Evolutionary conservation across 2,329 filamentous ascomycete genomes (phyloP), one percentile per base, ranked within the genome.

Genomic region (Arthrinium phaeospermum): DNA sequence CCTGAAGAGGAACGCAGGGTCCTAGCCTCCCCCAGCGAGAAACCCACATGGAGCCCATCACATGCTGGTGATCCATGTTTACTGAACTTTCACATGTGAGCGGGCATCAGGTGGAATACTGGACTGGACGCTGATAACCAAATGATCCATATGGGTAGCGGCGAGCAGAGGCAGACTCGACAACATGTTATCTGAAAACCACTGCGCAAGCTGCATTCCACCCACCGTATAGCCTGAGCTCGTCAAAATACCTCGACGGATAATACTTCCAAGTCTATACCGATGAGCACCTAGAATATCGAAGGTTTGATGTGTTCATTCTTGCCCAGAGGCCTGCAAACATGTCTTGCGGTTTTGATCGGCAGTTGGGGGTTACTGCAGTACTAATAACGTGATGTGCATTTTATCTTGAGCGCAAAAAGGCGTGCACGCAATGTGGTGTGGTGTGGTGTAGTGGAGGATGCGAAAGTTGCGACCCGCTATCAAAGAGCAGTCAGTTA

Each of bases 1-100:
- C 67, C 67, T 69, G 45, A 69, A 69, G 30, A 49, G 67, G 67
- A 34, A 69, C 27, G 67, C 47, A 69, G 47, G 27, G 34, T 47
- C 45, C 67, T 41, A 49, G 45, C 27, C 67, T 37, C 67, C 24
- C 67, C 47, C 67, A 49, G 67, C 19, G 37, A 49, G 67, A 69
- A 49, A 37, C 27, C 45, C 67, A 69, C 67, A 13, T 46, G 16
- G 27, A 34, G 13, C 27, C 67, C 67, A 47, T 69, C 67, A 69
- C 67, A 69, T 69, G 67, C 67, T 69, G 67, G 67, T n/a, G 45
- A 49, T 34, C 45, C 67, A 46, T 30, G 53, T 37, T n/a, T 12
- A 37, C 30, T n/a, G 57, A 64, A 14, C 57, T 64, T 64, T 64
- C 30, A 41, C 57, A 64, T 64, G 57, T 41, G 57, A 64, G 37